Conservation (phyloP, 192 early-diverging fungal species). For the Blastocladiella britannica region DNA sequence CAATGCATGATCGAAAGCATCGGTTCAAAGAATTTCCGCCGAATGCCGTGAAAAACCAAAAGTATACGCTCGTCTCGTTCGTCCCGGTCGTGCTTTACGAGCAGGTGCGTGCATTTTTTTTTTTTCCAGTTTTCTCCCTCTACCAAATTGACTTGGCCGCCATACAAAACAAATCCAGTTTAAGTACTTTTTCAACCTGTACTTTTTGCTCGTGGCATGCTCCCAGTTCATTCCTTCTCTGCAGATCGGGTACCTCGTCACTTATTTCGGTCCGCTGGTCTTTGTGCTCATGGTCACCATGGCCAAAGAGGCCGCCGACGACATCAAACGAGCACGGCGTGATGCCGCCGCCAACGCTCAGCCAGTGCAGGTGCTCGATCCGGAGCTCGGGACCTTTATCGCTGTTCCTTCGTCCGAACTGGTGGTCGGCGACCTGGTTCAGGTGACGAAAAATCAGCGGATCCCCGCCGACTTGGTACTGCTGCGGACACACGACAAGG, state of each 20-base stretch:
- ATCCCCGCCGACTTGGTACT: constrained; percentile 82
- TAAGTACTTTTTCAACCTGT: constrained; percentile 87
- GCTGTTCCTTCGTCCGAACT: constrained; percentile 59
- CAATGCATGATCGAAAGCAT: too few species aligned
- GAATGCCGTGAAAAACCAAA: constrained; percentile 75
- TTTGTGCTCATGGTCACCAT: constrained; percentile 83
- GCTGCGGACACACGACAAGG: constrained; percentile 56
- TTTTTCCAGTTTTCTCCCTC: background rate
- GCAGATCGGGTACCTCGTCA: constrained; percentile 68
- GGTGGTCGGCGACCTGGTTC: constrained; percentile 67
- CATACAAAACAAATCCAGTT: too few species aligned
- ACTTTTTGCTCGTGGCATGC: constrained; percentile 76
- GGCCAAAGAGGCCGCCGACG: constrained; percentile 78
- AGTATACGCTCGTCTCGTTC: constrained; percentile 61
- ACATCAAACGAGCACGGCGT: constrained; percentile 53
- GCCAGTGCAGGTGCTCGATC: constrained; percentile 42
- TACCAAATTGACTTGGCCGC: background rate
- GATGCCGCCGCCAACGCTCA: constrained; percentile 84
- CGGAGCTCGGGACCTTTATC: constrained; percentile 22
- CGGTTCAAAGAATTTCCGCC: constrained; percentile 43
- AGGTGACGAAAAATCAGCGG: constrained; percentile 69
- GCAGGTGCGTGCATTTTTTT: constrained; percentile 23
- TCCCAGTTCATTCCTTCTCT: constrained; percentile 81
- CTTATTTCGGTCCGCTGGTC: constrained; percentile 79
- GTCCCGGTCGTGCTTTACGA: constrained; percentile 61